Conservation (phyloP, 2,329 filamentous ascomycete species). For the Fusarium sp. region DNA sequence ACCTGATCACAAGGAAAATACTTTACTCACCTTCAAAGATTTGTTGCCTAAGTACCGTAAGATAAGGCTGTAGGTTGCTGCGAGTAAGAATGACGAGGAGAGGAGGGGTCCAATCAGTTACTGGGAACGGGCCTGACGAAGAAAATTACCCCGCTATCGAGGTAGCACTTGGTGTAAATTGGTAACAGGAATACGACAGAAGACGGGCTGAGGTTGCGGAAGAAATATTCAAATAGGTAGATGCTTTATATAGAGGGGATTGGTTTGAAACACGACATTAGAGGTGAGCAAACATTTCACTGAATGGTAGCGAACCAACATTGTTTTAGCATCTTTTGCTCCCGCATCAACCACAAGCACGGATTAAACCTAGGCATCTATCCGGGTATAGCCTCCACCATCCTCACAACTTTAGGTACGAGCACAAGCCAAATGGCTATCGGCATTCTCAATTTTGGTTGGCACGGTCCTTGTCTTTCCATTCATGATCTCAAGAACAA, state of each 20-base stretch:
- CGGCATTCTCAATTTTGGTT: conserved; percentile 6
- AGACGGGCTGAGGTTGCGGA: not conserved
- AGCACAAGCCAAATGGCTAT: conserved; percentile 1
- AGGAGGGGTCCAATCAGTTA: conserved; percentile 39
- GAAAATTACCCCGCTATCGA: conserved; percentile 42
- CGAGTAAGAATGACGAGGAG: conserved; percentile 34
- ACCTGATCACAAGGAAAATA: conserved; percentile 23
- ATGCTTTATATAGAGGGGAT: not conserved
- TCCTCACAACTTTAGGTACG: not conserved
- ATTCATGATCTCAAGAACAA: conserved; percentile 35
- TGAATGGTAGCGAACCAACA: not conserved
- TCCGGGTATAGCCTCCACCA: not conserved
- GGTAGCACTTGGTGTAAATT: conserved; percentile 18
- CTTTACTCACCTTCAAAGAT: conserved; percentile 39
- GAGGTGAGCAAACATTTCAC: not conserved
- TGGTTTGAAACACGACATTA: not conserved
- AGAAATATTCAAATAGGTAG: not conserved
- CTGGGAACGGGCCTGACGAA: conserved; percentile 21
- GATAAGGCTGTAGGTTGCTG: conserved; percentile 24
- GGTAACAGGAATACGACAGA: not conserved
- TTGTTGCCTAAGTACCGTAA: conserved; percentile 29
- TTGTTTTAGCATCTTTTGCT: not conserved
- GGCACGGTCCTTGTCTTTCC: conserved; percentile 13
- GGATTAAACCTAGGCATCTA: not conserved
- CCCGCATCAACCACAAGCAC: not conserved